Percentiles rank a stretch among this genome's conserved stretches.
Evolutionary conservation across 192 early-diverging fungal genomes (phyloP).

Genomic region (Coemansia sp.): DNA sequence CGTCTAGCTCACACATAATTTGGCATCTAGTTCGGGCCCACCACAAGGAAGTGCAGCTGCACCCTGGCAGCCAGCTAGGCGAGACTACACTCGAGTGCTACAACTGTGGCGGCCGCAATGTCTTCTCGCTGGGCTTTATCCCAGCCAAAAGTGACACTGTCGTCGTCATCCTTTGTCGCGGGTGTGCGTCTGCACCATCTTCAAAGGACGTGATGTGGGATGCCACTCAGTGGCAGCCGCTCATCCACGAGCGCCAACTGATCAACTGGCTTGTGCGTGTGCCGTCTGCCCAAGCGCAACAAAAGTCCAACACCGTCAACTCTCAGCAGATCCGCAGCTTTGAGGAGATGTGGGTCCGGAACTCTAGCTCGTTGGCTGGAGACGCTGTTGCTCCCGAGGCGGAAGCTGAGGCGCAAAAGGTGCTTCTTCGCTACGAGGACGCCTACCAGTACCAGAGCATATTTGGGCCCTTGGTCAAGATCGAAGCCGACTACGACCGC

Average conservation of each 20-base stretch:
- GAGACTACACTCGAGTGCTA: slow-evolving; percentile 97
- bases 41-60: slow-evolving; percentile 94
- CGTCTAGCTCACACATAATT: slow-evolving; percentile 93
- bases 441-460: slow-evolving; percentile 97
- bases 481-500: slow-evolving; percentile 93
- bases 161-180: slow-evolving; percentile 93
- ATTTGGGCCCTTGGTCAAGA: slow-evolving; percentile 91
- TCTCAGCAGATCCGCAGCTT: slow-evolving; percentile 81
- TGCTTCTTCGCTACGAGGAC: slow-evolving; percentile 89
- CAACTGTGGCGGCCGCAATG: slow-evolving; percentile 93
- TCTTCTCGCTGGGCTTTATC: slow-evolving; percentile 97
- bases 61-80: slow-evolving; percentile 90
- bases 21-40: slow-evolving; percentile 90
- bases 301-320: slow-evolving; percentile 80
- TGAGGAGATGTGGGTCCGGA: slow-evolving; percentile 91
- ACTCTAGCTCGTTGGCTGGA: slow-evolving; percentile 69
- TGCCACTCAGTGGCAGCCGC: slow-evolving; percentile 92
- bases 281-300: slow-evolving; percentile 82
- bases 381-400: slow-evolving; percentile 78
- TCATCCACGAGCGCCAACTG: slow-evolving; percentile 94
- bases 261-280: slow-evolving; percentile 93
- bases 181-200: slow-evolving; percentile 87
- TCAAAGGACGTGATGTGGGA: slow-evolving; percentile 98
- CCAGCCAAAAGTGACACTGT: slow-evolving; percentile 98
- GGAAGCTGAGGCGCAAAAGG: slow-evolving; percentile 72